Evolutionary conservation across 2,329 filamentous ascomycete species (phyloP).

Genomic region (Cladophialophora chaetospira): DNA sequence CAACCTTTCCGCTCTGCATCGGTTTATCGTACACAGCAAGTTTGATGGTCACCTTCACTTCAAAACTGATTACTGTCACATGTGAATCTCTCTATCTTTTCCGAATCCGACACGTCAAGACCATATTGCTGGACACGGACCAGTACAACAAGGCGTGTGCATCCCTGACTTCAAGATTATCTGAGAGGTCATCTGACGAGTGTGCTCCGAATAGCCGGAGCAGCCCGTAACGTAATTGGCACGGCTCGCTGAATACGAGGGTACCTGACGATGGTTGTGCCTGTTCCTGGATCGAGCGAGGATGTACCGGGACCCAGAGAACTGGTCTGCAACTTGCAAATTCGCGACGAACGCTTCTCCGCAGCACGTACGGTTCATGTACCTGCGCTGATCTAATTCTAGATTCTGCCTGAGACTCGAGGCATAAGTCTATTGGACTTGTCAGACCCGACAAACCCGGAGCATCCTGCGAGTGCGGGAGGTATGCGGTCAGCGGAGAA

Average conservation of each 20-base stretch:
- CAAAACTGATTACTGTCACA: background rate
- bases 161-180: background rate
- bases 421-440: constrained; percentile 3
- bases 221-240: background rate
- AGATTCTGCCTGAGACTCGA: background rate
- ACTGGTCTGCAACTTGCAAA: no score
- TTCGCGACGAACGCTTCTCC: background rate
- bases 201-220: background rate
- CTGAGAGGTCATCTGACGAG: constrained; percentile 4
- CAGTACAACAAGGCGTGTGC: background rate
- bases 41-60: background rate
- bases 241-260: background rate
- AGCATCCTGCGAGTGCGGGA: background rate
- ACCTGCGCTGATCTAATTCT: constrained; percentile 1
- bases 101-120: no score
- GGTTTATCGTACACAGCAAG: no score
- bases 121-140: background rate
- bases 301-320: no score
- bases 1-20: no score
- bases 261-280: constrained; percentile 13
- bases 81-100: background rate
- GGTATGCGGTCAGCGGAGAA: constrained; percentile 12
- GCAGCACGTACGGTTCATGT: constrained; percentile 3
- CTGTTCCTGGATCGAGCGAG: constrained; percentile 17
- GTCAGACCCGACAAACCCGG: constrained; percentile 7